phyloP scores from a whole-genome alignment of 495 filamentous ascomycete genomes.

The Hypomontagnella submonticulosa region DNA sequence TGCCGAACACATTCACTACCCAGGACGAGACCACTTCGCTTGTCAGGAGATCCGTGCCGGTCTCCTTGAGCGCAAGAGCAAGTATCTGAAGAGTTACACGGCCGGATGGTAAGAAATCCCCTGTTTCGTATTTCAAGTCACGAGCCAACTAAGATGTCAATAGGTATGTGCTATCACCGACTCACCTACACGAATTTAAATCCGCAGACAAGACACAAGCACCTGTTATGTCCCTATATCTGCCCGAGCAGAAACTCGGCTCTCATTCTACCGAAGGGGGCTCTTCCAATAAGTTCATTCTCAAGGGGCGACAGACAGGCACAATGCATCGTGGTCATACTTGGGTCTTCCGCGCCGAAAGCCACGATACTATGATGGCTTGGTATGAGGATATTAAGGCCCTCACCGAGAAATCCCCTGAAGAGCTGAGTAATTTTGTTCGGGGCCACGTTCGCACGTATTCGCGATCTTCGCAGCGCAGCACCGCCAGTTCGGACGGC shows the following conservation, averaged over 20 bases:
- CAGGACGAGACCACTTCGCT: constrained; percentile 89
- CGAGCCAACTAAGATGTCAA: constrained; percentile 49
- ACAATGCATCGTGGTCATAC: constrained; percentile 93
- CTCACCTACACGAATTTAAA: constrained; percentile 98
- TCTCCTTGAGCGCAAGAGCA: constrained; percentile 95
- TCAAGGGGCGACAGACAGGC: constrained; percentile 95
- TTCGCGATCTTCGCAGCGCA: constrained; percentile 72
- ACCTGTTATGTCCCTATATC: constrained; percentile 95
- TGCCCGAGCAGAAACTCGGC: constrained; percentile 93
- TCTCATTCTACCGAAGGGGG: constrained; percentile 86
- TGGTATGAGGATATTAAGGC: constrained; percentile 95
- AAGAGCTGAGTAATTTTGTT: constrained; percentile 89
- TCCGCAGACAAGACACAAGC: constrained; percentile 74
- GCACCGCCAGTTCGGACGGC: constrained; percentile 74
- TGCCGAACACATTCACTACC: constrained; percentile 87
- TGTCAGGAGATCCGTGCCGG: constrained; percentile 88
- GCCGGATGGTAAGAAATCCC: constrained; percentile 82
- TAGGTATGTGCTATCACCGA: constrained; percentile 96
- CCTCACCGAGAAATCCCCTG: constrained; percentile 86
- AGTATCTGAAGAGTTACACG: constrained; percentile 97
- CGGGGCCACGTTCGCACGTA: constrained; percentile 78
- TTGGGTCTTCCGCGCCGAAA: constrained; percentile 97
- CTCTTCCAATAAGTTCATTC: constrained; percentile 96
- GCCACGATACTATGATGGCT: constrained; percentile 94
- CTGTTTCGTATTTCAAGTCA: constrained; percentile 15